These are phyloP conservation scores for Entelexis sorbosivorans DNA, from an alignment of 1,139 yeast genomes.

Conservation along the genomic window DNA sequence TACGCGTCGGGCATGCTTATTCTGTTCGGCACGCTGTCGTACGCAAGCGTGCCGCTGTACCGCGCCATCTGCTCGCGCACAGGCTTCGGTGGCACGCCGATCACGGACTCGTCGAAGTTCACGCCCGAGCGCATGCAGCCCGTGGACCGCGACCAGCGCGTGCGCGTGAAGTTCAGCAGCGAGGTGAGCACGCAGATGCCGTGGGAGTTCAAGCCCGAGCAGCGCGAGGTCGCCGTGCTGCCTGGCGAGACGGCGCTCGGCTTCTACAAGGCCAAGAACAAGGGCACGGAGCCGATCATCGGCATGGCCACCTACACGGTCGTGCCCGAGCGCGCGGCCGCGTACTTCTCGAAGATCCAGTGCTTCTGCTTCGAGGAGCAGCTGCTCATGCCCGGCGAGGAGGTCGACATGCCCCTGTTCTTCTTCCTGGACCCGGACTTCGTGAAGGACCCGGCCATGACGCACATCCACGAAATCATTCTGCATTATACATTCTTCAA, in stretches of 20 bases:
- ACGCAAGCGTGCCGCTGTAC: constrained; percentile 88
- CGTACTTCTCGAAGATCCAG: constrained; percentile 90
- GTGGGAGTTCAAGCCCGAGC: constrained; percentile 93
- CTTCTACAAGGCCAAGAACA: constrained; percentile 83
- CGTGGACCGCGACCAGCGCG: constrained; percentile 72
- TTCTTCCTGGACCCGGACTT: constrained; percentile 97
- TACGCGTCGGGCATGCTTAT: constrained; percentile 65
- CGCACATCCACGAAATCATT: constrained; percentile 80
- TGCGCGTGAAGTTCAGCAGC: constrained; percentile 75
- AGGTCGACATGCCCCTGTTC: constrained; percentile 97
- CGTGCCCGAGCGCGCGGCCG: constrained; percentile 93
- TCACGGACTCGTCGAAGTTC: constrained; percentile 68
- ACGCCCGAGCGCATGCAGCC: constrained; percentile 84
- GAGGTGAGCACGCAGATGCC: constrained; percentile 87
- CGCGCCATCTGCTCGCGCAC: constrained; percentile 88
- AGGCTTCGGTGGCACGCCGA: constrained; percentile 93
- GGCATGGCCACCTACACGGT: constrained; percentile 98
- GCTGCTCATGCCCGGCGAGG: constrained; percentile 86
- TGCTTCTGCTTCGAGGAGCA: constrained; percentile 98
- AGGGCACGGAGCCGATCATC: constrained; percentile 75
- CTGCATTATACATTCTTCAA: constrained; percentile 86
- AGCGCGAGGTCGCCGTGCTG: constrained; percentile 79
- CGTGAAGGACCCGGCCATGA: constrained; percentile 87
- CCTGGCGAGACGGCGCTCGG: constrained; percentile 99
- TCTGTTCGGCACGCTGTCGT: constrained; percentile 66